Evolutionary conservation across 2,329 filamentous ascomycete species (phyloP).

Genomic region (Alternaria conjuncta): DNA sequence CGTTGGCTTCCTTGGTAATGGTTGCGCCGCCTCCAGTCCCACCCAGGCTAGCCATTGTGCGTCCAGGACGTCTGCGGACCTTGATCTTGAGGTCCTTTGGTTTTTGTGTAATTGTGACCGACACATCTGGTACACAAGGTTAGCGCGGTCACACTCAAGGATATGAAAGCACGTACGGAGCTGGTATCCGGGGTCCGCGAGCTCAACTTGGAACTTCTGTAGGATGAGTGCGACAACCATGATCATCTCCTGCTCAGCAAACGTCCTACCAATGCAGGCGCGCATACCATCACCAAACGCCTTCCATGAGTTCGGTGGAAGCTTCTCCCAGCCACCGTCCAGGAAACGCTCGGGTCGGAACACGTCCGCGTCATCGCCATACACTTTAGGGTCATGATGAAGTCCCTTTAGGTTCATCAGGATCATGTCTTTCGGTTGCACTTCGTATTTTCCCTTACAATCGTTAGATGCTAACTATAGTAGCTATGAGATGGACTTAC

Average conservation of each 20-base stretch:
- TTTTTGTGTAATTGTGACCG: constrained; percentile 10
- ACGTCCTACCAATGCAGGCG: constrained; percentile 74
- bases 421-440: constrained; percentile 5
- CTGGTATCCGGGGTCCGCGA: constrained; percentile 67
- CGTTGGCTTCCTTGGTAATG: neutral
- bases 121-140: neutral
- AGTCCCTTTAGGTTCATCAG: constrained; percentile 10
- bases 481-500: neutral
- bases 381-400: constrained; percentile 9
- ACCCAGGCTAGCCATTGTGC: constrained; percentile 7
- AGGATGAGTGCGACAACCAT: constrained; percentile 54
- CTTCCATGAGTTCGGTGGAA: constrained; percentile 26
- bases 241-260: constrained; percentile 73
- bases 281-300: constrained; percentile 76
- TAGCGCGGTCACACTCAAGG: neutral
- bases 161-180: constrained; percentile 39
- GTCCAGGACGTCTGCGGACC: constrained; percentile 9
- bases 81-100: constrained; percentile 12
- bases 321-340: constrained; percentile 10
- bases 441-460: constrained; percentile 5
- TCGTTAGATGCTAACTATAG: neutral
- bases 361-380: constrained; percentile 10
- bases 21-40: neutral
- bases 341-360: constrained; percentile 12
- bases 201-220: constrained; percentile 73